Percentiles rank a stretch among this genome's conserved stretches.
phyloP scores from a whole-genome alignment of 2,329 filamentous ascomycete genomes.

The Teratosphaeria destructans region DNA sequence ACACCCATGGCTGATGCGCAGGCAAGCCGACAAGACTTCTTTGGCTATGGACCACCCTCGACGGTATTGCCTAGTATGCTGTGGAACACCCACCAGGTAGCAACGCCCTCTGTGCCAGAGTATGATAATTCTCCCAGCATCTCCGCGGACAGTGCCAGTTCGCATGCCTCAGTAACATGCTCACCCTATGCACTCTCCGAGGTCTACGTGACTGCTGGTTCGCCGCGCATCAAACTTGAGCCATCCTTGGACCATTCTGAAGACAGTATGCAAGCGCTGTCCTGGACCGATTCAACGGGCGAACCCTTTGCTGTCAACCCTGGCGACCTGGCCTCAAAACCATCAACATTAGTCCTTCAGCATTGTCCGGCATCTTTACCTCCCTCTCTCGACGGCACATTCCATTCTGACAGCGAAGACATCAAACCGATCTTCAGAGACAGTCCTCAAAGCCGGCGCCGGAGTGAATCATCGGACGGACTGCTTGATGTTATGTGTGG shows the following conservation, averaged over 20 bases:
- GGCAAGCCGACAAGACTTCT: neutral
- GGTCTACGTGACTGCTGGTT: conserved; percentile 4
- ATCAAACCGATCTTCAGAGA: neutral
- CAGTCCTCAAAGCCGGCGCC: neutral
- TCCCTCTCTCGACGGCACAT: neutral
- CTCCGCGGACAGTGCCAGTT: conserved; percentile 15
- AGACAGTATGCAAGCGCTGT: neutral
- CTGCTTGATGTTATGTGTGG: conserved; percentile 1
- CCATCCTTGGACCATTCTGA: conserved; percentile 3
- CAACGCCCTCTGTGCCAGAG: neutral
- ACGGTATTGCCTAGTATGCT: conserved; percentile 5
- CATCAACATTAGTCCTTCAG: neutral
- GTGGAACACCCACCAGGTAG: conserved; percentile 6
- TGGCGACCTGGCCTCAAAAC: neutral
- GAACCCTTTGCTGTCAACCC: neutral
- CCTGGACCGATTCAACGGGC: neutral
- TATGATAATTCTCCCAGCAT: conserved; percentile 11
- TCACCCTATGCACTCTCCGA: conserved; percentile 18
- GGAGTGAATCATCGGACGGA: neutral
- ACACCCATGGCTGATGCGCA: neutral
- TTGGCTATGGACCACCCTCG: conserved; percentile 9
- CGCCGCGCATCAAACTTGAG: conserved; percentile 16
- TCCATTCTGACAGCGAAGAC: neutral
- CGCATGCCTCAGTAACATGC: conserved; percentile 11
- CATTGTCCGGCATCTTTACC: neutral